These are phyloP conservation scores for Gastrolobium villosum DNA, from an alignment of 306 rosid genomes.

Conservation along the genomic window DNA sequence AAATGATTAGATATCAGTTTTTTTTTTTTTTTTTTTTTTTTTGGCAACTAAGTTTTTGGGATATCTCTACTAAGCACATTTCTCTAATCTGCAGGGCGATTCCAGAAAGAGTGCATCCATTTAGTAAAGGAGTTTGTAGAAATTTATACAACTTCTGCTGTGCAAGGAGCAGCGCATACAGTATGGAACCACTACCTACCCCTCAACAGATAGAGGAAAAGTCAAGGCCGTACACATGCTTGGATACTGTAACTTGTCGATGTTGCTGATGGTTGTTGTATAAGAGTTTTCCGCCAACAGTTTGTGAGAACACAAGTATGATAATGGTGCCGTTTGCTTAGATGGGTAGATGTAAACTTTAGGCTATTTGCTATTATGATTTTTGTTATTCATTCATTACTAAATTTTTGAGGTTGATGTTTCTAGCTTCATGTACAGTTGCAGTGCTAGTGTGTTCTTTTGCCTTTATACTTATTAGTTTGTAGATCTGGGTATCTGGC, in stretches of 20 bases:
- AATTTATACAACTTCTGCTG: slow-evolving; percentile 87
- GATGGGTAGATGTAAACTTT: slow-evolving; percentile 42
- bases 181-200: slow-evolving; percentile 74
- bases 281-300: slow-evolving; percentile 12
- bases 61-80: slow-evolving; percentile 33
- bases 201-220: slow-evolving; percentile 67
- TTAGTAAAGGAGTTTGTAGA: slow-evolving; percentile 81
- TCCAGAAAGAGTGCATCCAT: slow-evolving; percentile 91
- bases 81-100: slow-evolving; percentile 62
- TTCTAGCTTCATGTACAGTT: slow-evolving; percentile 50
- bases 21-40: not conserved
- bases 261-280: slow-evolving; percentile 73
- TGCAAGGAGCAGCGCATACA: slow-evolving; percentile 46
- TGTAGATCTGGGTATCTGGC: slow-evolving; percentile 30
- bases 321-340: slow-evolving; percentile 41
- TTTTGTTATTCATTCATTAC: slow-evolving; percentile 51
- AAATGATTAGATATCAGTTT: slow-evolving; percentile 3
- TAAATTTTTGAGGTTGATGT: slow-evolving; percentile 48
- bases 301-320: slow-evolving; percentile 39
- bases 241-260: slow-evolving; percentile 70
- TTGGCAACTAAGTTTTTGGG: slow-evolving; percentile 9
- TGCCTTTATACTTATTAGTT: slow-evolving; percentile 23
- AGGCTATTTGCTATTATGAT: slow-evolving; percentile 37
- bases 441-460: slow-evolving; percentile 45
- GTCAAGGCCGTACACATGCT: slow-evolving; percentile 78